Base-by-base conservation (phyloP, 2,329 filamentous ascomycete species). In the Fusarium lateritium region DNA sequence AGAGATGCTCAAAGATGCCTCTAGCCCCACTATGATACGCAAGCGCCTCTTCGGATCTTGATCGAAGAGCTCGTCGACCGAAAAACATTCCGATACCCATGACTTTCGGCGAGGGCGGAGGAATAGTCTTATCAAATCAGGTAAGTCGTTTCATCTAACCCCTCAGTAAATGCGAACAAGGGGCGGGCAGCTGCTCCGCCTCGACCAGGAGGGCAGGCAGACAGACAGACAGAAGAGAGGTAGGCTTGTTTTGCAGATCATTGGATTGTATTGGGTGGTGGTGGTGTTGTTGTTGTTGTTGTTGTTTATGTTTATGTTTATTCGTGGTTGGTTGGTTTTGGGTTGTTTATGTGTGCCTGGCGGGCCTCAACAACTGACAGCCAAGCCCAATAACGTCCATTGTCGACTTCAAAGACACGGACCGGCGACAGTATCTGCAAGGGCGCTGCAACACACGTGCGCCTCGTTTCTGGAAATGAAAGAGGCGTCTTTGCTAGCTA, bases 21-120 rank as follows among this genome's bases (percentile, higher is more conserved):
- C 46, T 33, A 38, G 52, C 57, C 62, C 73, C 73, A 67, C 73
- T 42, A 42, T 40, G 55, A 67, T 73, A 71, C 71, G 67, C 73
- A 74, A 75, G 71, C 67, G 71, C 57, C 65, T 73, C 49, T 65
- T 71, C 59, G 64, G 62, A 74, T 73, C 70, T 75, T 72, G 69
- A 74, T 75, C 62, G 62, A 71, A 65, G 60, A 44, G 56, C 50
- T 71, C 55, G 60, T 62, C 46, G 56, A 67, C 56, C 50, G 22
- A 69, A 70, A 66, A 64, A 69, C 56, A 71, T 69, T 67, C 55
- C 67, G 60, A 72, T 57, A 72, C 70, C 70, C 64, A 69, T 69
- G 70, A 49, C 61, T 58, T 40, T 59, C 43, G 59, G 52, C 19
- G 33, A 43, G 45, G 36, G 40, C 38, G 47, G 47, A 42, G 50